Conservation (phyloP, 1,284 basidiomycete species). For the Ganoderma leucocontextum region DNA sequence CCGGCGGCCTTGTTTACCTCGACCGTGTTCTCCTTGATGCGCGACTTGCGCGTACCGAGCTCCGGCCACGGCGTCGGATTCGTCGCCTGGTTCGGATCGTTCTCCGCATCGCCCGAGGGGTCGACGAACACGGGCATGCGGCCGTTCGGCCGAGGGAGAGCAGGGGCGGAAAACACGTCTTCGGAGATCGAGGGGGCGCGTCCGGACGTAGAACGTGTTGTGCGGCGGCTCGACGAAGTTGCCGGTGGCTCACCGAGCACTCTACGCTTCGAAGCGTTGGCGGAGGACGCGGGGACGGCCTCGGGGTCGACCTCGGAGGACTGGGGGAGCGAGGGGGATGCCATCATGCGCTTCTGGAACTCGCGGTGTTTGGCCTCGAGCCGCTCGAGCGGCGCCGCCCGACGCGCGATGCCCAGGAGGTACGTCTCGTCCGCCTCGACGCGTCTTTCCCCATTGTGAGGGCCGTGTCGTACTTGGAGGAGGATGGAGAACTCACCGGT, state of each 20-base stretch:
- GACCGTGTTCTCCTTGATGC: constrained; percentile 78
- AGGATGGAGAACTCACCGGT: constrained; percentile 58
- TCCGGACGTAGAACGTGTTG: constrained; percentile 29
- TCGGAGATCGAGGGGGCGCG: constrained; percentile 26
- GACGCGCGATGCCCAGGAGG: constrained; percentile 86
- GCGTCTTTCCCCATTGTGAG: constrained; percentile 56
- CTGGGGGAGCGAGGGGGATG: constrained; percentile 38
- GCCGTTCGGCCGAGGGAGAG: constrained; percentile 55
- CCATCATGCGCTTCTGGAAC: constrained; percentile 89
- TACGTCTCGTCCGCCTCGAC: constrained; percentile 90
- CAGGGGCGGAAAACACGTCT: constrained; percentile 36
- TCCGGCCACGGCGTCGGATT: constrained; percentile 65
- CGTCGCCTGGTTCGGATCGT: constrained; percentile 35
- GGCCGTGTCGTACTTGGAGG: neutral
- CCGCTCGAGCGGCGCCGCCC: constrained; percentile 84
- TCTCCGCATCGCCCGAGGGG: constrained; percentile 58
- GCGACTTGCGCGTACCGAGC: constrained; percentile 74
- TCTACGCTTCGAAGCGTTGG: constrained; percentile 38
- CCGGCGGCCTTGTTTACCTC: constrained; percentile 73
- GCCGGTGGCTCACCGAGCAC: constrained; percentile 47
- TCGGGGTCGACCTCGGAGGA: constrained; percentile 32
- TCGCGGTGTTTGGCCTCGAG: constrained; percentile 87
- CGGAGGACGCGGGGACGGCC: constrained; percentile 38
- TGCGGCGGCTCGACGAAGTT: constrained; percentile 35
- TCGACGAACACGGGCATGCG: constrained; percentile 78